Conservation (phyloP, 352 stramenopile species). For the Phytopythium helicoides region DNA sequence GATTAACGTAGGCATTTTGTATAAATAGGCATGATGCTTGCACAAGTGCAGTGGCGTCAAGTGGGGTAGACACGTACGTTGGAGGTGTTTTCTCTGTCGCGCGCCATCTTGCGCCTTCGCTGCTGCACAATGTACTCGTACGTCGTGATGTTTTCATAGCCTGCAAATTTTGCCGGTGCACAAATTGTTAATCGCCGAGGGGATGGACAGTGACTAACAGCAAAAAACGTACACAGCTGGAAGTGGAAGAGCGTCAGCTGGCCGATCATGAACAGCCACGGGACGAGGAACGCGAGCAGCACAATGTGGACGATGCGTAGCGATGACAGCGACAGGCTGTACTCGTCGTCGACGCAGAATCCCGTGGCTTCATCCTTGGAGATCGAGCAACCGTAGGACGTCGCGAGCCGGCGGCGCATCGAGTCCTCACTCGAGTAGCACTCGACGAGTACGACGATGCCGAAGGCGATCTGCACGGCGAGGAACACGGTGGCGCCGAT, state of each 20-base stretch:
- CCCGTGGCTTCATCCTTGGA: slow-evolving; percentile 37
- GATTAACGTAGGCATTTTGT: neutral
- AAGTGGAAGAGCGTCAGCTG: slow-evolving; percentile 84
- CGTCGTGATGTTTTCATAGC: slow-evolving; percentile 78
- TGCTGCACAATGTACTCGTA: slow-evolving; percentile 89
- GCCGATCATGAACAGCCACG: slow-evolving; percentile 76
- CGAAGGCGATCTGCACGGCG: slow-evolving; percentile 66
- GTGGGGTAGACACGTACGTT: slow-evolving; percentile 72
- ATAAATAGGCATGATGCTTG: slow-evolving; percentile 6
- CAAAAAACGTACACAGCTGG: slow-evolving; percentile 66
- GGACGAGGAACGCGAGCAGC: slow-evolving; percentile 61
- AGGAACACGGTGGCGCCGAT: slow-evolving; percentile 61
- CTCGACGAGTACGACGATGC: slow-evolving; percentile 53
- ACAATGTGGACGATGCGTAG: slow-evolving; percentile 66
- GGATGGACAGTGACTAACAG: neutral
- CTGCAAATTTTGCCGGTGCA: slow-evolving; percentile 15
- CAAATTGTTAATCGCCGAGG: no score
- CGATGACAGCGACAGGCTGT: slow-evolving; percentile 48
- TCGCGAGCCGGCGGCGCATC: slow-evolving; percentile 48
- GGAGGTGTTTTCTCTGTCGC: slow-evolving; percentile 41
- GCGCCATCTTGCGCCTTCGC: slow-evolving; percentile 69
- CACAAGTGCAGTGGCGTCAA: slow-evolving; percentile 7
- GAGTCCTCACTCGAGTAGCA: slow-evolving; percentile 43
- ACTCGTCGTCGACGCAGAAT: slow-evolving; percentile 51
- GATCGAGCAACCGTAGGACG: slow-evolving; percentile 57